Evolutionary conservation across 768 basidiomycete species (phyloP), one percentile per base, ranked within the genome.

Genomic region (Mycena rebaudengoi): DNA sequence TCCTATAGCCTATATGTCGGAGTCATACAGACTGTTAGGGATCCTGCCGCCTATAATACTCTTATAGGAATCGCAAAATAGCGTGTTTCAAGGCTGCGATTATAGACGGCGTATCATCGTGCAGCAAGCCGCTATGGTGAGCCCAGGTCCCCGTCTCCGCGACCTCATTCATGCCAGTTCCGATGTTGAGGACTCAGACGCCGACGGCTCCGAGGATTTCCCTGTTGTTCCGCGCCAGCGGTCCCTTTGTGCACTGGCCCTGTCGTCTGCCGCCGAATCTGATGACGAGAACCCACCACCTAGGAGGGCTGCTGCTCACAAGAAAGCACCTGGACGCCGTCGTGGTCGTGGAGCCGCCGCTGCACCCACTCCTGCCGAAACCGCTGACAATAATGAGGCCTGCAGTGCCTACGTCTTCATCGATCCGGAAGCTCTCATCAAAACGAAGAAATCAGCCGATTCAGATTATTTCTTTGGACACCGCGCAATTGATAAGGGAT

Each of bases 371-470:
- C 40, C n/a, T 44, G 53, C 53, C 7, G 21, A 30, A 43, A 44
- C 29, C 7, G 16, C 54, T 55, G 30, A 33, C 29, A n/a, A 55
- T 7, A 33, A 55, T 33, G 53, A 44, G 29, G 20, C 52, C 39
- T 26, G 52, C 28, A 44, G 41, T 43, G 53, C 13, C 30, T 56
- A 45, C 13, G 16, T 56, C 32, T 56, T 56, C 32, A 56, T 45
- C 29, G 18, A 45, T 25, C 54, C 54, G 23, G 43, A 45, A 56
- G 33, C 28, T 44, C 53, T 45, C 20, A 44, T 45, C 14, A 45
- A 44, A 56, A 56, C 54, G 2, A 45, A 56, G 41, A 56, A 56
- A 45, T 56, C 43, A 8, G 54, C 43, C 8, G 44, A 57, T 37
- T 35, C 43, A 12, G 44, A 57, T 16, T 49, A 50, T 50, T 49